These are phyloP conservation scores for Erythrophleum ivorense DNA, from an alignment of 331 rosid genomes.

Conservation along the genomic window DNA sequence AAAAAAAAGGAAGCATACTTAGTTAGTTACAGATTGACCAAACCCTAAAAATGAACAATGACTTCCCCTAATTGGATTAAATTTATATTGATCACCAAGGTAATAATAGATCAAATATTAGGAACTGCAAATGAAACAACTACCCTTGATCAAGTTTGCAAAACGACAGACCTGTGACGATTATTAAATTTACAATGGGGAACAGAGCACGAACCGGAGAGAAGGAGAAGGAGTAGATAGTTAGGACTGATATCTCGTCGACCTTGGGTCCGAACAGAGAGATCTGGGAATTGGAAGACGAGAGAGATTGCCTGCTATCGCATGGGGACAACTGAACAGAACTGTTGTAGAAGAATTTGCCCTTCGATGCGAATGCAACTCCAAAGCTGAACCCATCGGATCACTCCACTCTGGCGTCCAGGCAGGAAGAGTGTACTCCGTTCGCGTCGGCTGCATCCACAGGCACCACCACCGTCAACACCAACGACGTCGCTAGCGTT, in stretches of 20 bases:
- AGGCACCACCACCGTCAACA: background rate
- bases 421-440: conserved; percentile 57
- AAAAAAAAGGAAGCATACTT: too few species aligned
- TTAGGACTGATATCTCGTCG: conserved; percentile 55
- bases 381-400: conserved; percentile 91
- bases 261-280: conserved; percentile 55
- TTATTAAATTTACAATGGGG: too few species aligned
- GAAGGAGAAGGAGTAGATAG: conserved; percentile 13
- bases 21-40: too few species aligned
- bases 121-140: too few species aligned
- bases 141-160: too few species aligned
- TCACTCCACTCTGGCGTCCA: conserved; percentile 58
- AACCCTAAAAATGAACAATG: too few species aligned
- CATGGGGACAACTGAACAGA: conserved; percentile 55
- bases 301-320: conserved; percentile 51
- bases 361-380: conserved; percentile 63
- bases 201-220: background rate
- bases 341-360: conserved; percentile 51
- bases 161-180: background rate
- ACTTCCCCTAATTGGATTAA: background rate
- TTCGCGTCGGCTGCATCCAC: conserved; percentile 52
- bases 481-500: conserved; percentile 13
- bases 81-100: background rate
- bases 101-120: too few species aligned
- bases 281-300: conserved; percentile 44